Evolutionary conservation across 371 early-diverging fungal genomes (phyloP), one percentile per base, ranked within the genome.

Genomic region (Mucor irregularis): DNA sequence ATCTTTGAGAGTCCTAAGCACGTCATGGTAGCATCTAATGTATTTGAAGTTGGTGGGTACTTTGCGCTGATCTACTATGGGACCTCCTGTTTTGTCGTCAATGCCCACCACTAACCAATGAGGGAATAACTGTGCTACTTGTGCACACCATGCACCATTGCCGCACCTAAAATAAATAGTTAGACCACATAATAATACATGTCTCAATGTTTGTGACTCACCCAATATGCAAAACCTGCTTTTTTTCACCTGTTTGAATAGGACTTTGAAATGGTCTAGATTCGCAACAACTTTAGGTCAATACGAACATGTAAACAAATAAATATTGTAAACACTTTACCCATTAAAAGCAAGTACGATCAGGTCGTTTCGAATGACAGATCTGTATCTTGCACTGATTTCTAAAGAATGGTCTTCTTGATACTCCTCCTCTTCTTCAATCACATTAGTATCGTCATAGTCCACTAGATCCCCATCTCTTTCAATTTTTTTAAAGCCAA

Each of bases 311-410:
- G 50, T 14, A 29, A 46, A 37, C 38, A 11, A 62, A 50, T 39
- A 39, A 8, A 5, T 19, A 39, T 22, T n/a, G n/a, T n/a, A n/a
- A n/a, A n/a, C n/a, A 35, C 0, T 13, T 66, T 71, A 77, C 77
- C 72, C 72, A 62, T 77, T 66, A 17, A 77, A 51, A 24, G 74
- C 74, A 28, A 77, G 49, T 34, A 58, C 59, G 1, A 71, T 56
- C 21, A 77, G 45, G 28, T 71, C 69, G 25, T 71, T 52, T 10
- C 38, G 37, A 25, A 58, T 44, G 26, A 35, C 39, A 14, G 52
- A 43, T 44, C 52, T 39, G 11, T 44, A 28, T n/a, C 26, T 24
- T 2, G 49, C 33, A 6, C 26, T 5, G 21, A 30, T 24, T 3
- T 14, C 7, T 4, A 17, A 34, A 1, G 14, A 29, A 14, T 14